Evolutionary conservation across 352 stramenopile species (phyloP).

Genomic region (Paralagenidium karlingii): DNA sequence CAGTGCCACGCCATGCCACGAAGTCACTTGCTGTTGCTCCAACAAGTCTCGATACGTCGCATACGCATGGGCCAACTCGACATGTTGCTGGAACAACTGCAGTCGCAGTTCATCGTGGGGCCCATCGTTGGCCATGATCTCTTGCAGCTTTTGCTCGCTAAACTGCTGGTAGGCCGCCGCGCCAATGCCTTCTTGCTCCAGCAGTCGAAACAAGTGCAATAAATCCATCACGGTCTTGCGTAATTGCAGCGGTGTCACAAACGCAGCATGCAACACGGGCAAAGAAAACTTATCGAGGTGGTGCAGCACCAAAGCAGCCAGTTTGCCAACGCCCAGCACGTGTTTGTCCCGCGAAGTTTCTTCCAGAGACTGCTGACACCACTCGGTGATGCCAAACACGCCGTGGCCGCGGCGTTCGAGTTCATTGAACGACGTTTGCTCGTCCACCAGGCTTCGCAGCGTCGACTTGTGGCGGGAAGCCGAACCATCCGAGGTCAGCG

Average conservation of each 20-base stretch:
- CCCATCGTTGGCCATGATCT: neutral
- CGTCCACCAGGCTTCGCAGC: constrained; percentile 12
- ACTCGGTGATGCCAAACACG: constrained; percentile 36
- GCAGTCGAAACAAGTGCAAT: constrained; percentile 51
- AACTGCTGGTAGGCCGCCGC: constrained; percentile 21
- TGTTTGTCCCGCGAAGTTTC: constrained; percentile 42
- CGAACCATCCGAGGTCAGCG: constrained; percentile 15
- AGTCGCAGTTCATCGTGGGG: too few species aligned
- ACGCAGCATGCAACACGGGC: constrained; percentile 18
- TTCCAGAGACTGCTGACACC: constrained; percentile 49
- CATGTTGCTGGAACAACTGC: constrained; percentile 2
- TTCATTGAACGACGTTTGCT: constrained; percentile 28
- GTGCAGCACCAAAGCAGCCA: constrained; percentile 43
- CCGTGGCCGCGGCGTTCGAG: constrained; percentile 57
- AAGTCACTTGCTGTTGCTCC: constrained; percentile 30
- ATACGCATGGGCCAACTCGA: constrained; percentile 36
- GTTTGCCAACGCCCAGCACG: constrained; percentile 25
- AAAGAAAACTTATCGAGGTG: constrained; percentile 23
- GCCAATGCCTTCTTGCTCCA: constrained; percentile 44
- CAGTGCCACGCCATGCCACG: constrained; percentile 55
- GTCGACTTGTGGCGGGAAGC: constrained; percentile 8
- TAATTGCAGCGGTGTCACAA: constrained; percentile 25
- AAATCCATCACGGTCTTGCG: constrained; percentile 38
- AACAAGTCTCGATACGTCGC: constrained; percentile 34
- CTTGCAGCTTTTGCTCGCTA: constrained; percentile 6